A percentile compares a stretch with the other conserved stretches of the same genome.
These are phyloP conservation scores for Globisporangium rhizosaccharum DNA, from an alignment of 352 stramenopile genomes.

Conservation along the genomic window DNA sequence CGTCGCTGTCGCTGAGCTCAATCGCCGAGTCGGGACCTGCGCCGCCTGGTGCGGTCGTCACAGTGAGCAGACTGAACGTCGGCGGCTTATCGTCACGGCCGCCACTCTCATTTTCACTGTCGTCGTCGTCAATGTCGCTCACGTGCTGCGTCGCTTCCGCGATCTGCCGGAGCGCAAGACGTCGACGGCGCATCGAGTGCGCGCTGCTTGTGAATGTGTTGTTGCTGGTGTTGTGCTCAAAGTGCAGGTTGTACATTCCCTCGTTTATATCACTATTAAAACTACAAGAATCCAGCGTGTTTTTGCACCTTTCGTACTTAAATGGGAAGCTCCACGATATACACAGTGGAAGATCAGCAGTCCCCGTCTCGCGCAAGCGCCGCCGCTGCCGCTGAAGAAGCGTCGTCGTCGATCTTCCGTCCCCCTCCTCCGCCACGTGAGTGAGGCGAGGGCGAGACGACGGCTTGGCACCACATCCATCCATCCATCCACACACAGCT, in stretches of 20 bases:
- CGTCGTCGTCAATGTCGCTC: slow-evolving; percentile 16
- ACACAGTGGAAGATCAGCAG: neutral
- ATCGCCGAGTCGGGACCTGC: neutral
- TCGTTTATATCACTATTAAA: too few species aligned
- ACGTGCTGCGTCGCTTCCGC: slow-evolving; percentile 14
- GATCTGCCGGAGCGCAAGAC: slow-evolving; percentile 23
- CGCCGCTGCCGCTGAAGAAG: neutral
- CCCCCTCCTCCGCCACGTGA: too few species aligned
- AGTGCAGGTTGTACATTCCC: too few species aligned
- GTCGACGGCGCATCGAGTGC: slow-evolving; percentile 15
- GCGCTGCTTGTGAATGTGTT: neutral
- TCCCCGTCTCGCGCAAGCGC: neutral
- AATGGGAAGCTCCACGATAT: neutral
- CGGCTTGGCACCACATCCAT: neutral
- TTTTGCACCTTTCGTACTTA: too few species aligned
- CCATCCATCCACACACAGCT: too few species aligned
- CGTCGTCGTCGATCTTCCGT: neutral
- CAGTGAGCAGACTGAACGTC: slow-evolving; percentile 14
- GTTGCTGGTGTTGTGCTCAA: neutral
- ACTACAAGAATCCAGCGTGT: too few species aligned
- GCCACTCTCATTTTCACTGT: neutral
- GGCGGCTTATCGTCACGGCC: slow-evolving; percentile 6
- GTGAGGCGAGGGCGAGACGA: too few species aligned
- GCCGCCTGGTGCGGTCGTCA: neutral
- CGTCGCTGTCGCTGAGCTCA: slow-evolving; percentile 5